Evolutionary conservation across 2,329 filamentous ascomycete species (phyloP), one percentile per base, ranked within the genome.

Genomic region (Colletotrichum higginsianum): DNA sequence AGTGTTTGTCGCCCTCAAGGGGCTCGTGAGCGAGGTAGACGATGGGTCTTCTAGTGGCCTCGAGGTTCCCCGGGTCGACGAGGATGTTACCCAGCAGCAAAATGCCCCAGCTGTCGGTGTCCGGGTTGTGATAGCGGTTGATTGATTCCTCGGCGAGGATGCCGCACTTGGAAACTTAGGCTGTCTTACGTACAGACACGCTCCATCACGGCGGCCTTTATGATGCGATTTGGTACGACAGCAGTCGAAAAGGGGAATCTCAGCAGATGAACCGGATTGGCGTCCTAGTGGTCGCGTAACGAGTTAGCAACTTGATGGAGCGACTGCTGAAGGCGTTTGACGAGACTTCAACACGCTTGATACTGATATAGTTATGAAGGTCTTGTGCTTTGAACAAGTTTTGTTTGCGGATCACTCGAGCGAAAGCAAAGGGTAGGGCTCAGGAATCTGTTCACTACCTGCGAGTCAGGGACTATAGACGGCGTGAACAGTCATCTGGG

Each of bases 141-240:
- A 89, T 76, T 18, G 81, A 74, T 56, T 83, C 78, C 44, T 78
- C 73, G 3, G 80, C 78, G 1, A 81, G 82, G 18, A 84, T 75
- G 0, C 83, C 83, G 57, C 90, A 85, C 4, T 83, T 83, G 40
- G 85, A 80, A 18, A 87, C 74, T 67, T 89, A 83, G 23, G 9
- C 86, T 82, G 66, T 88, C 84, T 89, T 89, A 93, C 5, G 86
- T 89, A 0, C 89, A 88, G 16, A 92, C 81, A 8, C 86, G 83
- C 78, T 93, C 91, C 1, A 88, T 88, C 90, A 93, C 92, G 52
- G 91, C 87, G 4, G 83, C 89, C 79, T 93, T 93, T 74, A 92
- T 79, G 76, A 92, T 90, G n/a, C 90, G 84, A 77, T 92, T 93
- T 42, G 85, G 86, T 1, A 90, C 90, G 2, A 85, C 86, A 63